phyloP scores from a whole-genome alignment of 495 filamentous ascomycete species.

The Cetradonia linearis region DNA sequence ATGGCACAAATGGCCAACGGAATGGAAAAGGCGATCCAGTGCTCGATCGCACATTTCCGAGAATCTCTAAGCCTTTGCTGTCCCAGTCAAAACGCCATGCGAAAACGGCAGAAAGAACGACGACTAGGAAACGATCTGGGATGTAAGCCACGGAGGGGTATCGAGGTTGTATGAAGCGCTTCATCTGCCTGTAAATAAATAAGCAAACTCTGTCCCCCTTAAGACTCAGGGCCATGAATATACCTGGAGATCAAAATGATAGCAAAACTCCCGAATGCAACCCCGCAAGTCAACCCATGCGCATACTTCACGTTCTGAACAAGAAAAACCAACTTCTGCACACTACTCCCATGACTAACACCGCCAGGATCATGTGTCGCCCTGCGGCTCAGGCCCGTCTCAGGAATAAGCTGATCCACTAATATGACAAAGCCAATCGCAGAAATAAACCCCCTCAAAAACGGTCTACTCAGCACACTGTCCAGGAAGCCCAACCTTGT shows the following conservation, averaged over 20 bases:
- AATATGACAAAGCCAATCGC: slow-evolving; percentile 94
- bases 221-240: slow-evolving; percentile 18
- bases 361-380: slow-evolving; percentile 31
- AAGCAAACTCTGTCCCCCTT: slow-evolving; percentile 15
- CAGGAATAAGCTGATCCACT: slow-evolving; percentile 86
- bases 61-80: slow-evolving; percentile 63
- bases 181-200: slow-evolving; percentile 51
- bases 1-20: slow-evolving; percentile 69
- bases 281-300: slow-evolving; percentile 61
- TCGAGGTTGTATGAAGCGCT: slow-evolving; percentile 69
- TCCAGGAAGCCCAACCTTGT: slow-evolving; percentile 88
- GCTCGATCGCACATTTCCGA: slow-evolving; percentile 67
- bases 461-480: slow-evolving; percentile 84
- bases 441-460: slow-evolving; percentile 89
- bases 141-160: slow-evolving; percentile 78
- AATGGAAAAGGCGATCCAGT: slow-evolving; percentile 58
- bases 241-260: slow-evolving; percentile 82
- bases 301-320: slow-evolving; percentile 50
- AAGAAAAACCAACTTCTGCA: slow-evolving; percentile 77
- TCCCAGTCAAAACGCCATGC: slow-evolving; percentile 77
- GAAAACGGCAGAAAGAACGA: slow-evolving; percentile 74
- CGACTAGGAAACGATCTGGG: slow-evolving; percentile 85
- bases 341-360: slow-evolving; percentile 69
- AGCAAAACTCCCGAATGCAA: slow-evolving; percentile 69
- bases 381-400: slow-evolving; percentile 63